Evolutionary conservation across 1,284 basidiomycete species (phyloP), one percentile per base, ranked within the genome.

Genomic region (Fomitopsis betulina): DNA sequence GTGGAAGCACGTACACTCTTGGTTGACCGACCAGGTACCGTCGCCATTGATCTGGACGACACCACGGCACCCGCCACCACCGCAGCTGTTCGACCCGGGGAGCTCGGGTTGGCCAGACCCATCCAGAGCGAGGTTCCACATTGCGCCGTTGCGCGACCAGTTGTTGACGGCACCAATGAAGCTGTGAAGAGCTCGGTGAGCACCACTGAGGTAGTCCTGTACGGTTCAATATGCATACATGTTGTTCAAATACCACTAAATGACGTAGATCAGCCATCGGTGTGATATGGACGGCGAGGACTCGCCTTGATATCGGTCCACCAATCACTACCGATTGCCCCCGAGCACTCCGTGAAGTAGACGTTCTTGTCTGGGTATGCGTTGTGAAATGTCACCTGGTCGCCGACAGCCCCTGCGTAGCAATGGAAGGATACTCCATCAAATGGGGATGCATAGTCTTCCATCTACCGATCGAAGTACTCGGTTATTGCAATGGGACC

Each of bases 41-140:
- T 82, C 80, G 57, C 72, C 81, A 65, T 87, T 87, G 55, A 91
- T 75, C 21, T 82, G 82, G 2, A 83, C 85, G 10, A 91, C 76
- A 8, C 80, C 81, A 13, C 88, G 79, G 67, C 87, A 91, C 5
- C 84, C 83, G 13, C 75, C 79, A 8, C 76, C 75, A 59, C 43
- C 42, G 23, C 87, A 89, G 62, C 85, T 88, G 53, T 76, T 74
- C 2, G 85, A 81, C 0, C 86, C 83, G 0, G 88, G 86, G 2
- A 87, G 75, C 64, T 81, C 80, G 0, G 88, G 87, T 19, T 82
- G 72, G 0, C 89, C 87, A 32, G 72, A 78, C 0, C 80, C 74
- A 58, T 89, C 84, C 9, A 87, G 75, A 2, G 84, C 87, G 54
- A 89, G 72, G 63, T 87, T 87, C 87, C 87, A 91, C 84, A 87